Evolutionary conservation across 257 asterid genomes (phyloP).

Genomic region (Solanum microdontum): DNA sequence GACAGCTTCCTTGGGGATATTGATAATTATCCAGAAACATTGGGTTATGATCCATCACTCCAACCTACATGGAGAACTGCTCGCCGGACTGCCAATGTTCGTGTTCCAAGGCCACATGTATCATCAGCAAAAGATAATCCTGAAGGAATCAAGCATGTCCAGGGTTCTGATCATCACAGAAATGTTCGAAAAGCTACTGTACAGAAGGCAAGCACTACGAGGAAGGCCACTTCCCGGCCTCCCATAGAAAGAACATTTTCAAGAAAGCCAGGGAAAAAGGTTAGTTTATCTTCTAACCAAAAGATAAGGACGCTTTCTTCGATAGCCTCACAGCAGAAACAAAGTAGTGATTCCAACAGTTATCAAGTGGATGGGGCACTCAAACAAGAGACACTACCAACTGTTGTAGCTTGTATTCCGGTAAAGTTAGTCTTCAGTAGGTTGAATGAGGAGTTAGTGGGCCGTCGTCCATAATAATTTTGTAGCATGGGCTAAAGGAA

Average conservation of each 20-base stretch:
- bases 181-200: constrained; percentile 13
- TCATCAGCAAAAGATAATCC: constrained; percentile 24
- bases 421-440: constrained; percentile 90
- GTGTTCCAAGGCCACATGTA: constrained; percentile 69
- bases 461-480: constrained; percentile 46
- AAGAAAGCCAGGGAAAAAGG: constrained; percentile 42
- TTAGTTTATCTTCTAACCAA: constrained; percentile 38
- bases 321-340: constrained; percentile 45
- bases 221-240: constrained; percentile 12
- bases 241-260: constrained; percentile 27
- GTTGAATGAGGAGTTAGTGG: constrained; percentile 71
- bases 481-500: not conserved
- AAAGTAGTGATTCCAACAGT: constrained; percentile 15
- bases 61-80: constrained; percentile 88
- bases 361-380: constrained; percentile 32
- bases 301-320: constrained; percentile 76
- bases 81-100: constrained; percentile 75
- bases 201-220: constrained; percentile 15
- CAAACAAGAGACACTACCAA: constrained; percentile 35
- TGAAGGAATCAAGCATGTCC: constrained; percentile 20
- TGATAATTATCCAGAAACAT: constrained; percentile 34
- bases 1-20: constrained; percentile 30
- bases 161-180: constrained; percentile 10
- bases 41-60: constrained; percentile 40
- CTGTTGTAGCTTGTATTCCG: constrained; percentile 75